phyloP scores from a whole-genome alignment of 2,329 filamentous ascomycete species.

The Epichloe sibirici region DNA sequence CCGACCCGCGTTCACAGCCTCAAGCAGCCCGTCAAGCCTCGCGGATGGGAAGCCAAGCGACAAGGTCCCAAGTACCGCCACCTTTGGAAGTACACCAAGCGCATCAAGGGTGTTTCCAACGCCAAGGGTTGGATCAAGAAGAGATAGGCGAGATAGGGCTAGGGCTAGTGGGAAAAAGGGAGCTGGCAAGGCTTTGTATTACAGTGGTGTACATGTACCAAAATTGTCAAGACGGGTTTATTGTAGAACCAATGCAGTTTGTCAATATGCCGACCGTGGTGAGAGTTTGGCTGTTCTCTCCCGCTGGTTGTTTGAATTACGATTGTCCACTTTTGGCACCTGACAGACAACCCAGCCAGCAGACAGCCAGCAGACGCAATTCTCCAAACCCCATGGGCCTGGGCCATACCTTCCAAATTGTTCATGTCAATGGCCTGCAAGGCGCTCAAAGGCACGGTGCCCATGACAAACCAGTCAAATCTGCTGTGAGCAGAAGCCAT shows the following conservation, averaged over 20 bases:
- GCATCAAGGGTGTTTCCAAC: slow-evolving; percentile 36
- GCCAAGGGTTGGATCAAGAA: slow-evolving; percentile 29
- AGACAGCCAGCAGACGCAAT: no score
- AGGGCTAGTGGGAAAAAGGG: not conserved
- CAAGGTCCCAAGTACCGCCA: slow-evolving; percentile 52
- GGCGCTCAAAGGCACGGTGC: no score
- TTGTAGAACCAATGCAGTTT: not conserved
- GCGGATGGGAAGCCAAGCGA: slow-evolving; percentile 55
- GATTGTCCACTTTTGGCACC: no score
- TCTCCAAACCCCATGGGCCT: no score
- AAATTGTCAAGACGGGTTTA: not conserved
- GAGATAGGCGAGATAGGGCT: slow-evolving; percentile 14
- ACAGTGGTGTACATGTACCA: slow-evolving; percentile 7
- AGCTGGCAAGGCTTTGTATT: slow-evolving; percentile 4
- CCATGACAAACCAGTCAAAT: no score
- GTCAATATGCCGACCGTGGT: not conserved
- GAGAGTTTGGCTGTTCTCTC: no score
- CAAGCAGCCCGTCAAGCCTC: slow-evolving; percentile 47
- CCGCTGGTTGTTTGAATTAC: no score
- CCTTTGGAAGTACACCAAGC: slow-evolving; percentile 53
- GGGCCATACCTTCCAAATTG: no score
- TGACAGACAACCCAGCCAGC: no score
- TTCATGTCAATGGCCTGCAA: not conserved
- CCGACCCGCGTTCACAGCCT: slow-evolving; percentile 61
- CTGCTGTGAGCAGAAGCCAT: no score